A percentile compares a stretch with the other conserved stretches of the same genome.
Conservation (phyloP, 768 basidiomycete genomes). For the Brasilioporus rufonigricans region DNA sequence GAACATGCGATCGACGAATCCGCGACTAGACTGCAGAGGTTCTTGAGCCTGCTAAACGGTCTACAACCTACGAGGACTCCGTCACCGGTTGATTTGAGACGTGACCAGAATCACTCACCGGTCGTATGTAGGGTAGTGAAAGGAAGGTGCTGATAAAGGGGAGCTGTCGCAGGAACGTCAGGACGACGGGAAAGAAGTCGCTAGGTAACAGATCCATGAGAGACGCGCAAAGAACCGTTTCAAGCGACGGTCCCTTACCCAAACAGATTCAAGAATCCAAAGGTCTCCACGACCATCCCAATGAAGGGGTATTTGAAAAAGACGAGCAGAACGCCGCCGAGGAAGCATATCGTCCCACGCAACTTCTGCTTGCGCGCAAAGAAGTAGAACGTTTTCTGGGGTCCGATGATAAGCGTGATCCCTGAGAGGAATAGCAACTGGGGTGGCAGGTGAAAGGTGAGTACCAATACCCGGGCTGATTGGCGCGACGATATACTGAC, state of each 20-base stretch:
- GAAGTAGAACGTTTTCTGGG: slow-evolving; percentile 96
- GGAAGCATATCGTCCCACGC: slow-evolving; percentile 83
- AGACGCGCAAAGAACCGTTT: background rate
- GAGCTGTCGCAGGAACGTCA: slow-evolving; percentile 94
- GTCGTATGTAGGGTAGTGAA: slow-evolving; percentile 83
- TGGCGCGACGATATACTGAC: slow-evolving; percentile 44
- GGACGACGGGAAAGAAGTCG: slow-evolving; percentile 98
- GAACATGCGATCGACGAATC: background rate
- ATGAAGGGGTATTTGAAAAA: slow-evolving; percentile 95
- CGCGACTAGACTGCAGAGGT: slow-evolving; percentile 62
- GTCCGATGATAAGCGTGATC: slow-evolving; percentile 94
- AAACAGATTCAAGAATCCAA: slow-evolving; percentile 97
- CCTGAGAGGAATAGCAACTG: slow-evolving; percentile 96
- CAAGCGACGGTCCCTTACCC: slow-evolving; percentile 52
- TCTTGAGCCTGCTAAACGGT: slow-evolving; percentile 77
- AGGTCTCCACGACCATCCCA: slow-evolving; percentile 90
- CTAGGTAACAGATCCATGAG: slow-evolving; percentile 41
- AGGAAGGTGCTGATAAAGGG: slow-evolving; percentile 88
- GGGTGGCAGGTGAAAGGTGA: slow-evolving; percentile 1
- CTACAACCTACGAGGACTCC: slow-evolving; percentile 53
- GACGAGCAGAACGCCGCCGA: slow-evolving; percentile 88
- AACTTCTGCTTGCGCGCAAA: slow-evolving; percentile 95
- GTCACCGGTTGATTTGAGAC: slow-evolving; percentile 6
- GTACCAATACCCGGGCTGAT: background rate
- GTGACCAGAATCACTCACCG: slow-evolving; percentile 44